Percentiles rank a stretch among this genome's conserved stretches.
phyloP scores from a whole-genome alignment of 2,329 filamentous ascomycete genomes.

The Pseudocercospora cruenta region DNA sequence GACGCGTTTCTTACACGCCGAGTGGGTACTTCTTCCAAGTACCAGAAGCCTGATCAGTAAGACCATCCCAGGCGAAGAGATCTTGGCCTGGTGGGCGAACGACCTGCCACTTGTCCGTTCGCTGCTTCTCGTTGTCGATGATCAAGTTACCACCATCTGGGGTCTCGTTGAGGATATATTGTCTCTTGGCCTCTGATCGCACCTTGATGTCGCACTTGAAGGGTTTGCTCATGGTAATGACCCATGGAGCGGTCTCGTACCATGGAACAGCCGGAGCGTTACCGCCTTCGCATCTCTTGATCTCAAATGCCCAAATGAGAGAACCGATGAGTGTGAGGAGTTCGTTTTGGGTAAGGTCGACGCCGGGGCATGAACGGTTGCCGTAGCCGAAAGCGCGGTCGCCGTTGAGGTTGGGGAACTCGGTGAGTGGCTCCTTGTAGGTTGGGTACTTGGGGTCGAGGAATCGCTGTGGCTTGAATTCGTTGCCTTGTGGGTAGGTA shows the following conservation, averaged over 20 bases:
- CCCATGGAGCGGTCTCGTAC: constrained; percentile 40
- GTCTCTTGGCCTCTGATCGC: constrained; percentile 36
- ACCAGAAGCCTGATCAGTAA: constrained; percentile 29
- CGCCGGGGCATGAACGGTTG: constrained; percentile 40
- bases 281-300: constrained; percentile 33
- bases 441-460: constrained; percentile 40
- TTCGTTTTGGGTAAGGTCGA: constrained; percentile 38
- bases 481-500: constrained; percentile 36
- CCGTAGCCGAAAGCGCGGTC: constrained; percentile 42
- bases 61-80: constrained; percentile 30
- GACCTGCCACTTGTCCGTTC: constrained; percentile 30
- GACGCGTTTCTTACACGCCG: constrained; percentile 5
- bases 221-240: constrained; percentile 41
- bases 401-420: constrained; percentile 40
- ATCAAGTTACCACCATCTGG: constrained; percentile 33
- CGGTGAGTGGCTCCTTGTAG: constrained; percentile 42
- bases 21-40: constrained; percentile 17
- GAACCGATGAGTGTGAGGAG: constrained; percentile 38
- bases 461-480: constrained; percentile 41
- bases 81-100: constrained; percentile 26
- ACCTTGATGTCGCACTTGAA: constrained; percentile 37
- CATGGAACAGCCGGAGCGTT: constrained; percentile 34
- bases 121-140: constrained; percentile 28
- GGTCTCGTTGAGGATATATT: constrained; percentile 34
- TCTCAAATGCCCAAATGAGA: constrained; percentile 38